Evolutionary conservation across 768 basidiomycete species (phyloP), one percentile per base, ranked within the genome.

Genomic region (Boletales sp.): DNA sequence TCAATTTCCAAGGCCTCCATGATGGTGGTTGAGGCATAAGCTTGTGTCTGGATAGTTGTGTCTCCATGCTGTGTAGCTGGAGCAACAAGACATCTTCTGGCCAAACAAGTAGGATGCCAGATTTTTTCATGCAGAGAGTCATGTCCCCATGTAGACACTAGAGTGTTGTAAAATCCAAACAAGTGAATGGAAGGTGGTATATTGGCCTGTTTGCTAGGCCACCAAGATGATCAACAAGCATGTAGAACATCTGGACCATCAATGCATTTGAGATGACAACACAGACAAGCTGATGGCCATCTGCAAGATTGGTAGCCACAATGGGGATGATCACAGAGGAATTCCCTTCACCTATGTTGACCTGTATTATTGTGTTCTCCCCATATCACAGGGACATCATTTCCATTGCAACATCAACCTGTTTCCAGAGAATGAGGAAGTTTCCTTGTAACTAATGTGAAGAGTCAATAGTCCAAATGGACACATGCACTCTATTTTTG

Each of bases 361-460:
- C n/a, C n/a, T n/a, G n/a, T n/a, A n/a, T n/a, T n/a, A n/a, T n/a
- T n/a, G n/a, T n/a, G n/a, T n/a, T n/a, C n/a, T n/a, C n/a, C n/a
- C n/a, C n/a, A n/a, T n/a, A n/a, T n/a, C n/a, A 8, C 14, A 17
- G 36, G 4, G 36, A 37, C 8, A 37, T 37, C 36, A 37, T 37
- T 18, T n/a, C 7, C 36, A 37, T 37, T 8, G 36, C 36, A 5
- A 17, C 10, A 8, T 37, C 36, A 17, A 17, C 36, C 17, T 37
- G 36, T 8, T 75, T 44, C 0, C 68, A 60, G 5, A 80, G 75
- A 15, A 68, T 60, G 7, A 70, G 51, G 19, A 81, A 36, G 35
- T 36, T 36, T 36, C 35, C 35, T 14, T 36, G 35, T 7, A 36
- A 14, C 36, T 37, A 65, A 5, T 10, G 33, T 8, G 32, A 33